Evolutionary conservation across 257 asterid species (phyloP).

Genomic region (Penstemon eatonii): DNA sequence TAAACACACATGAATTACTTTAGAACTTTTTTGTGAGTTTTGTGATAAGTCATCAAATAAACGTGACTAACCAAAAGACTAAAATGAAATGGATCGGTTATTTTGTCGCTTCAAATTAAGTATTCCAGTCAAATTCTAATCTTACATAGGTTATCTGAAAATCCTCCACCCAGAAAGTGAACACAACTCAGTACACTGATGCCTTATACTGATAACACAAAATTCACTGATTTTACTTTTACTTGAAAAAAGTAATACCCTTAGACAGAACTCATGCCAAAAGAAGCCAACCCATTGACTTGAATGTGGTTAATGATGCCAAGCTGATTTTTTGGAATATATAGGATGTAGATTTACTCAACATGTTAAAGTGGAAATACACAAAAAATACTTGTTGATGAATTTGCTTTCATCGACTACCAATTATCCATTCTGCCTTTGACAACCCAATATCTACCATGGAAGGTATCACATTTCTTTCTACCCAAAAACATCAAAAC

Average conservation of each 20-base stretch:
- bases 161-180: slow-evolving; percentile 6
- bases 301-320: neutral
- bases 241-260: neutral
- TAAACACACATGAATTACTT: slow-evolving; percentile 8
- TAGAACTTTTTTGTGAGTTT: neutral
- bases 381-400: neutral
- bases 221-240: neutral
- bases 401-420: too few species aligned
- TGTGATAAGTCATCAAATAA: neutral
- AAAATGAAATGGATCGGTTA: neutral
- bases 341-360: slow-evolving; percentile 9
- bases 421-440: too few species aligned
- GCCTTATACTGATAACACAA: neutral
- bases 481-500: neutral
- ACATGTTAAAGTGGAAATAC: neutral
- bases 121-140: neutral
- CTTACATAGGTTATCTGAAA: neutral
- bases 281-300: neutral
- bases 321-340: neutral
- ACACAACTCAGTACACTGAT: neutral
- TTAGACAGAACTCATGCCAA: neutral
- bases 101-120: neutral
- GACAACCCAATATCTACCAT: too few species aligned
- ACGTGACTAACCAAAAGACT: neutral
- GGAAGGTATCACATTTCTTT: neutral